Base-by-base conservation (phyloP, 169 alveolate species). In the Plasmodium billcollinsi region DNA sequence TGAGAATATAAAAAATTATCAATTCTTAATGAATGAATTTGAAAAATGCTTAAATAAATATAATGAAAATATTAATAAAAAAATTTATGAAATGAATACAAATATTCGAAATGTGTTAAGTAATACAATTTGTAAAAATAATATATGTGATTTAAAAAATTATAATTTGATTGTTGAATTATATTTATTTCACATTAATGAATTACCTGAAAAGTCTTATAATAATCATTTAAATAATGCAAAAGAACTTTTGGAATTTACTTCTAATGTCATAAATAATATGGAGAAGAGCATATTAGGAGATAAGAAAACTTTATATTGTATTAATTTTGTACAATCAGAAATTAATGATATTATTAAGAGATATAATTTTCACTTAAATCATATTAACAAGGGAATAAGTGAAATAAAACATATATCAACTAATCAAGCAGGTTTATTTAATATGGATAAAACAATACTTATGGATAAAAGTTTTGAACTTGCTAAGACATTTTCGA, bases 401-500 rank as follows among this genome's bases (percentile, higher is more conserved):
- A 24, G 29, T 14, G 56, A 73, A 21, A 54, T 73, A 21, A 54
- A 9, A 43, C 47, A 39, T 39, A 39, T 39, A 5, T 39, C 47
- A 39, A 39, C 47, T 5, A 39, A 39, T 5, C 47, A 39, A 39
- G 9, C 11, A 39, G 11, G 15, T 18, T 33, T 14, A 24, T 7
- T 24, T 15, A 73, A 54, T 12, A 26, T 18, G 5, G 29, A 73
- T 15, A 52, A 52, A 5, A 24, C 85, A 14, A 54, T 15, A n/a
- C 63, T 73, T 33, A 52, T 73, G 33, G 29, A 54, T 4, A 73
- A 43, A 54, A 73, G 70, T 49, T 21, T 73, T 24, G 85, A 73
- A 15, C 47, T 73, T 29, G 85, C 70, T 12, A 73, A 73, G 24
- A 21, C 21, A 4, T 52, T 73, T 65, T 49, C 85, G 3, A 4